These are phyloP conservation scores for Grosmannia penicillata DNA, from an alignment of 2,329 filamentous ascomycete species.

Conservation along the genomic window DNA sequence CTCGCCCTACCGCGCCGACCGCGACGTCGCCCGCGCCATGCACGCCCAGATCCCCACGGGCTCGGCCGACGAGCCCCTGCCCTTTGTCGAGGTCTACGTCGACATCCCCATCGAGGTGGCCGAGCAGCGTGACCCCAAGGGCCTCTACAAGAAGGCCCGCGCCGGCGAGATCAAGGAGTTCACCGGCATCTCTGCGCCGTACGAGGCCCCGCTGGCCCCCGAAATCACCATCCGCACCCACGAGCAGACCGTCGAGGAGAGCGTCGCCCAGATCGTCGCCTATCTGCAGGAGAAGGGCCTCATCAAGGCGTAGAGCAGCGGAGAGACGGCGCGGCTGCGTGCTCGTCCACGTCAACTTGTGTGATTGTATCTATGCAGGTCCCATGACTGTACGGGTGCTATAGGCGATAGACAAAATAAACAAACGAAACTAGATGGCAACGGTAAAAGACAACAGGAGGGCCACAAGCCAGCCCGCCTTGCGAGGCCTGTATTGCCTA, in stretches of 20 bases:
- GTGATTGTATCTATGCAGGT: too few relatives aligned
- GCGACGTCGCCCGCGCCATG: slow-evolving; percentile 64
- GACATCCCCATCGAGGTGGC: slow-evolving; percentile 85
- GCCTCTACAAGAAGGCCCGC: slow-evolving; percentile 91
- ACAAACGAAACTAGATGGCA: background rate
- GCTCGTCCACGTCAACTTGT: too few relatives aligned
- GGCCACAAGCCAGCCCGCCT: too few relatives aligned
- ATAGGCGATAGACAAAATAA: too few relatives aligned
- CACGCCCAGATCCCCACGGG: slow-evolving; percentile 46
- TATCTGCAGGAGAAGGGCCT: slow-evolving; percentile 62
- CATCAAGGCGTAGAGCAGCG: slow-evolving; percentile 13
- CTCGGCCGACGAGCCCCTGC: slow-evolving; percentile 50
- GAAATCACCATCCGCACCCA: slow-evolving; percentile 81
- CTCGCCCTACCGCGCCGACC: slow-evolving; percentile 81
- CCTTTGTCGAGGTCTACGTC: slow-evolving; percentile 88
- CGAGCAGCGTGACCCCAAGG: slow-evolving; percentile 93
- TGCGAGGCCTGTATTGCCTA: too few relatives aligned
- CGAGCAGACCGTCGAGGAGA: slow-evolving; percentile 74
- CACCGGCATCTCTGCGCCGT: slow-evolving; percentile 87
- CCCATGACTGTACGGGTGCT: too few relatives aligned
- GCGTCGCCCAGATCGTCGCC: slow-evolving; percentile 67
- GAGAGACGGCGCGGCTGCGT: background rate
- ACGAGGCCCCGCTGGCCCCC: slow-evolving; percentile 73
- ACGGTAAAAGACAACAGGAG: background rate
- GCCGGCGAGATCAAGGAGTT: slow-evolving; percentile 94